These are phyloP conservation scores for Phylloporus arenicola DNA, from an alignment of 768 basidiomycete genomes.

Conservation along the genomic window DNA sequence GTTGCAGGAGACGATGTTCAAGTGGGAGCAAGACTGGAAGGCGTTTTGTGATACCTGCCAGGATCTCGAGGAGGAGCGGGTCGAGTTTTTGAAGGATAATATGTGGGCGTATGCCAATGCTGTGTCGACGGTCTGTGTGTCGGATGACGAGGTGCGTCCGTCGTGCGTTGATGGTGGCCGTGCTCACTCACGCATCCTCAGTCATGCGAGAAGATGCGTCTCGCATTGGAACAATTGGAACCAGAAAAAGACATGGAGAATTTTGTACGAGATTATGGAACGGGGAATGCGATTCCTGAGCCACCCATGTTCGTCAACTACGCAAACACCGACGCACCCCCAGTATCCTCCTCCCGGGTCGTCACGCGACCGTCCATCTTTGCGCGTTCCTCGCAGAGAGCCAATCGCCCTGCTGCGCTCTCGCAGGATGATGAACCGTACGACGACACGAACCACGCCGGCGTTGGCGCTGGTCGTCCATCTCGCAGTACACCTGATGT, in stretches of 20 bases:
- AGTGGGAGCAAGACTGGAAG: slow-evolving; percentile 96
- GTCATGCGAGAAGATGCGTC: slow-evolving; percentile 88
- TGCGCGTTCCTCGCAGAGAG: slow-evolving; percentile 36
- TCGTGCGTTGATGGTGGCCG: not conserved
- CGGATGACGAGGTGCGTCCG: slow-evolving; percentile 82
- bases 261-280: slow-evolving; percentile 86
- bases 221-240: slow-evolving; percentile 85
- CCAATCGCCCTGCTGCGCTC: slow-evolving; percentile 18
- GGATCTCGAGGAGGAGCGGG: slow-evolving; percentile 91
- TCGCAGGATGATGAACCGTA: slow-evolving; percentile 42
- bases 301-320: slow-evolving; percentile 85
- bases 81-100: slow-evolving; percentile 92
- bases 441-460: slow-evolving; percentile 52
- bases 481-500: slow-evolving; percentile 32
- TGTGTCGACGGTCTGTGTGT: slow-evolving; percentile 91
- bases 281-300: slow-evolving; percentile 83
- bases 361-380: slow-evolving; percentile 57
- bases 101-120: slow-evolving; percentile 96
- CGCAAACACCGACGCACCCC: slow-evolving; percentile 57
- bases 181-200: slow-evolving; percentile 25
- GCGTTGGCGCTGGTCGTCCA: slow-evolving; percentile 58
- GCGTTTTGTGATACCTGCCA: slow-evolving; percentile 91
- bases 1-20: slow-evolving; percentile 68
- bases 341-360: slow-evolving; percentile 51
- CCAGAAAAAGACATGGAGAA: slow-evolving; percentile 82